Conservation (phyloP, 1,284 basidiomycete species). For the Apiotrichum mycotoxinovorans region DNA sequence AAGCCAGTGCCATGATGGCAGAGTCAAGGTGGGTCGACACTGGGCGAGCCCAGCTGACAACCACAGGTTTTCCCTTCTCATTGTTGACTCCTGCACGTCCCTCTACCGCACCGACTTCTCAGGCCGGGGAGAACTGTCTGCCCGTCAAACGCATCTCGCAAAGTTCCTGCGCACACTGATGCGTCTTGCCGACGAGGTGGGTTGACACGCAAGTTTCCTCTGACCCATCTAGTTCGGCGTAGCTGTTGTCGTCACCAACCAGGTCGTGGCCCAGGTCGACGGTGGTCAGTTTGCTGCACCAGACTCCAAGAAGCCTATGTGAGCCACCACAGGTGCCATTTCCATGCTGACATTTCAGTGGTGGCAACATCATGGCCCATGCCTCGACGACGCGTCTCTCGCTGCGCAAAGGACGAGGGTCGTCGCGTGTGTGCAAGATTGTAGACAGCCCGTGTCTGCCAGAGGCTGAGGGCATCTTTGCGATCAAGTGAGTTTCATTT, state of each 20-base stretch:
- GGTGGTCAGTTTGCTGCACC: slow-evolving; percentile 77
- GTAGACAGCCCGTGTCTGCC: slow-evolving; percentile 98
- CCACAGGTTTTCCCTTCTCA: slow-evolving; percentile 89
- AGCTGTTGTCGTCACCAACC: slow-evolving; percentile 95
- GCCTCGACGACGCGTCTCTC: slow-evolving; percentile 92
- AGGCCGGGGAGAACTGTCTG: slow-evolving; percentile 91
- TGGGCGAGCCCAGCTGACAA: not conserved
- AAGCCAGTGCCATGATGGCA: slow-evolving; percentile 94
- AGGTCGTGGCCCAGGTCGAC: slow-evolving; percentile 98
- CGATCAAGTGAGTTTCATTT: slow-evolving; percentile 63
- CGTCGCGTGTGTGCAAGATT: slow-evolving; percentile 92
- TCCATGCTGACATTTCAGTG: slow-evolving; percentile 46
- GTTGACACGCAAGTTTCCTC: slow-evolving; percentile 14
- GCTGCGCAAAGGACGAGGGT: slow-evolving; percentile 87
- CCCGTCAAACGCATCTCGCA: slow-evolving; percentile 93
- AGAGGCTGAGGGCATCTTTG: slow-evolving; percentile 93
- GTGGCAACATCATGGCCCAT: slow-evolving; percentile 94
- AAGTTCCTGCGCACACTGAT: slow-evolving; percentile 92
- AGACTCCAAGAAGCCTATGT: slow-evolving; percentile 89
- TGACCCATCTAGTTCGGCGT: slow-evolving; percentile 73
- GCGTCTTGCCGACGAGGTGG: slow-evolving; percentile 90
- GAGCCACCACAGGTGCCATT: slow-evolving; percentile 11
- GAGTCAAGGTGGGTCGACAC: slow-evolving; percentile 72
- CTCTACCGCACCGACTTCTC: slow-evolving; percentile 95
- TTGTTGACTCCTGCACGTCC: slow-evolving; percentile 95